Evolutionary conservation across 2,329 filamentous ascomycete species (phyloP).

Genomic region (Coccinonectria pachysandricola): DNA sequence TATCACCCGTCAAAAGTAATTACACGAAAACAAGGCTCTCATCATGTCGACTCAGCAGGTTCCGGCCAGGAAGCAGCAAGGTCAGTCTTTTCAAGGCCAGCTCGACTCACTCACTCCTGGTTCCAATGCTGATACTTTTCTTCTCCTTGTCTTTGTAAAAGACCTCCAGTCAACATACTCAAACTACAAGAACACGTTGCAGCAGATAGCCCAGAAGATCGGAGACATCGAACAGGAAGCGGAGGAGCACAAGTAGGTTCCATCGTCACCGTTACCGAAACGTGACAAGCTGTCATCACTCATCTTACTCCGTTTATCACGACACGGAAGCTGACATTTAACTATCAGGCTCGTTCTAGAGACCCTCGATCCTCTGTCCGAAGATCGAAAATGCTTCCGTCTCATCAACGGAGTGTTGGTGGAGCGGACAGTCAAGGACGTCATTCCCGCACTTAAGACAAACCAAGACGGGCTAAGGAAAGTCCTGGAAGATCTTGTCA

Average conservation of each 20-base stretch:
- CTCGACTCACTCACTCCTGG: slow-evolving; percentile 5
- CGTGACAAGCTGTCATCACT: slow-evolving; percentile 13
- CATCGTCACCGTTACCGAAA: slow-evolving; percentile 29
- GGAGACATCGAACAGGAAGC: slow-evolving; percentile 95
- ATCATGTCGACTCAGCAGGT: slow-evolving; percentile 40
- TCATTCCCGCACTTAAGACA: slow-evolving; percentile 81
- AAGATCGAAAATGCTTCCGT: slow-evolving; percentile 91
- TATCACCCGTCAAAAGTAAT: too few relatives aligned
- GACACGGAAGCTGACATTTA: slow-evolving; percentile 4
- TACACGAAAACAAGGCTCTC: too few relatives aligned
- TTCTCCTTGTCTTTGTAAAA: too few relatives aligned
- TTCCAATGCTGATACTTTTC: too few relatives aligned
- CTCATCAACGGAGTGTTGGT: slow-evolving; percentile 97
- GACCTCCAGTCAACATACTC: slow-evolving; percentile 73
- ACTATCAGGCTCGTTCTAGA: slow-evolving; percentile 75
- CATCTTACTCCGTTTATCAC: slow-evolving; percentile 3
- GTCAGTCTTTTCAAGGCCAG: slow-evolving; percentile 29
- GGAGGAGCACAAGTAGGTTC: slow-evolving; percentile 89
- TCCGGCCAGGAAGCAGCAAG: slow-evolving; percentile 64
- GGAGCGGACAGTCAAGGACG: slow-evolving; percentile 86
- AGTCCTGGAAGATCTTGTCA: slow-evolving; percentile 86
- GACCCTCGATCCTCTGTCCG: slow-evolving; percentile 71
- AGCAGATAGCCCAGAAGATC: slow-evolving; percentile 91
- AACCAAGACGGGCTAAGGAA: slow-evolving; percentile 92
- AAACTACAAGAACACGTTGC: slow-evolving; percentile 68